Evolutionary conservation across 2,329 filamentous ascomycete genomes (phyloP).

Genomic region (Hypoxylon rubiginosum): DNA sequence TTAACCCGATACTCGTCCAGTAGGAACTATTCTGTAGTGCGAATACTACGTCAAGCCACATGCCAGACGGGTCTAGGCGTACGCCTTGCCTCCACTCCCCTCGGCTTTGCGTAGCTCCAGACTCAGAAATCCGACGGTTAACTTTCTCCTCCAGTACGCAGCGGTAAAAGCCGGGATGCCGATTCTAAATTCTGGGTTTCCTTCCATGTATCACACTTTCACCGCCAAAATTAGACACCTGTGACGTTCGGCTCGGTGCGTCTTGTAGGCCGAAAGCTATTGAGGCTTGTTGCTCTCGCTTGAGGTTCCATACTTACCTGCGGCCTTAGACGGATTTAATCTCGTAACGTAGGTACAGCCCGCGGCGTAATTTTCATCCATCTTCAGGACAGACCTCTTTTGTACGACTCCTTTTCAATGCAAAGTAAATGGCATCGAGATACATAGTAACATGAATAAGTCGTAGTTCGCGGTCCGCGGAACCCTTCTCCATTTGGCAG

Average conservation of each 20-base stretch:
- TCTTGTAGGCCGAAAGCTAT: not conserved
- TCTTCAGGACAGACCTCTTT: not conserved
- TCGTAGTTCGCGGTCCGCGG: not conserved
- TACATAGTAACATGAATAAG: not conserved
- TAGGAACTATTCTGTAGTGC: not conserved
- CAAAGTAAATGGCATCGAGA: not conserved
- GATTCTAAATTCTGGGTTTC: not conserved
- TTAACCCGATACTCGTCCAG: not conserved
- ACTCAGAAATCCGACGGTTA: constrained; percentile 17
- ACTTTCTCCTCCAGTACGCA: not conserved
- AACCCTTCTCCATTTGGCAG: not conserved
- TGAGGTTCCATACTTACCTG: not conserved
- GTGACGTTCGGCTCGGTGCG: not conserved
- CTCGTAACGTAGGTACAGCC: not conserved
- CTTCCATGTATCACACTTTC: not conserved
- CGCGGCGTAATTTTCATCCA: not conserved
- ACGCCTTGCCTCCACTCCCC: not conserved
- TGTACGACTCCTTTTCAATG: not conserved
- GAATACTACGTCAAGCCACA: constrained; percentile 20
- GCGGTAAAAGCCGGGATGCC: not conserved
- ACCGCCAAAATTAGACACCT: not conserved
- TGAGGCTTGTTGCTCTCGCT: not conserved
- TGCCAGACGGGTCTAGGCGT: constrained; percentile 2
- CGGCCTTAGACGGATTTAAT: not conserved
- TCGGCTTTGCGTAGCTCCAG: constrained; percentile 28